Percentiles rank a stretch among this genome's conserved stretches.
Conservation (phyloP, 805 yeast species). For the Saccharomycopsis capsularis region DNA sequence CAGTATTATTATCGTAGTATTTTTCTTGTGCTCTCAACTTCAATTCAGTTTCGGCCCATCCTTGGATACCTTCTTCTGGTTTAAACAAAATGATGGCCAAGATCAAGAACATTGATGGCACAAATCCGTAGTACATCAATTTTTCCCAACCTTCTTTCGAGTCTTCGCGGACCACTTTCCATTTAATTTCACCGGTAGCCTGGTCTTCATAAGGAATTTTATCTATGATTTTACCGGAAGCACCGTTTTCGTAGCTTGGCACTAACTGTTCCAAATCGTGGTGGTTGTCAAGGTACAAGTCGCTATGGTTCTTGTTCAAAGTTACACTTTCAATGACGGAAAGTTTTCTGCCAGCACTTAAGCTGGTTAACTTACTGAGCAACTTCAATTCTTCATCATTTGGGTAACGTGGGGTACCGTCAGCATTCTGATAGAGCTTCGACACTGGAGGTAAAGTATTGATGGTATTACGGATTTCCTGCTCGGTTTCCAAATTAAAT, state of each 20-base stretch:
- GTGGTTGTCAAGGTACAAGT: constrained; percentile 54
- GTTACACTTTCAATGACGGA: constrained; percentile 38
- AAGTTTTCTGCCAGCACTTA: constrained; percentile 51
- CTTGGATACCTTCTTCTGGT: constrained; percentile 45
- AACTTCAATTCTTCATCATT: constrained; percentile 63
- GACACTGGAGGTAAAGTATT: constrained; percentile 58
- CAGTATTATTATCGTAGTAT: constrained; percentile 48
- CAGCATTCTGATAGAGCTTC: constrained; percentile 63
- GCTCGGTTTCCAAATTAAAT: constrained; percentile 44
- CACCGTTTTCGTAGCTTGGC: constrained; percentile 36
- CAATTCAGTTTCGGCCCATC: constrained; percentile 82
- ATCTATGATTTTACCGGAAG: constrained; percentile 63
- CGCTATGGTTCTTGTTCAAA: constrained; percentile 46
- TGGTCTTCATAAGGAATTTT: constrained; percentile 80
- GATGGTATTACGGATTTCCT: constrained; percentile 54
- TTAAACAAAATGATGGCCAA: constrained; percentile 46
- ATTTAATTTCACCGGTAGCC: constrained; percentile 67
- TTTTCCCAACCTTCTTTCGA: constrained; percentile 83
- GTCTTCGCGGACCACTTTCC: constrained; percentile 70
- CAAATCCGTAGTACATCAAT: constrained; percentile 60
- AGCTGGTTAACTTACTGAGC: constrained; percentile 61
- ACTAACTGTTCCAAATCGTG: constrained; percentile 52
- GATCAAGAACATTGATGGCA: constrained; percentile 60
- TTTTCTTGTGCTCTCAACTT: constrained; percentile 68
- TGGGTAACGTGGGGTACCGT: constrained; percentile 68